Base-by-base conservation (phyloP, 192 early-diverging fungal genomes). In the Podila epigama region DNA sequence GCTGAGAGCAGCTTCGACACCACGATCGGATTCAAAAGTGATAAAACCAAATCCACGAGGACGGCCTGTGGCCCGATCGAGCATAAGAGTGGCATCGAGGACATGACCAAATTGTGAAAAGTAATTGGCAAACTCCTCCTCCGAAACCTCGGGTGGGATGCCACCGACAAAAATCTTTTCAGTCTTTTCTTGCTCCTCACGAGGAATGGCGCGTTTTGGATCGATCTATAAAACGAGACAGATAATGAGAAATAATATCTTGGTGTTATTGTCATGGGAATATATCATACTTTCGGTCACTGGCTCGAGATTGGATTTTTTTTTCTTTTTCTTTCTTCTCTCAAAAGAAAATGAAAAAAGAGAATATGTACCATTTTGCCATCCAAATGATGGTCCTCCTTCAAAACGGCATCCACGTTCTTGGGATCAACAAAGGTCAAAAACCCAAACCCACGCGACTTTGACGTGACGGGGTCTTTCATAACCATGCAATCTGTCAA, bases 91-190 rank as follows among this genome's bases (percentile, higher is more conserved):
- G 52, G 91, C 92, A 69, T 97, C 95, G 28, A 91, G 78, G 41
- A 97, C 91, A 51, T 80, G 86, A 1, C 96, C 96, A 75, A 94
- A 97, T 62, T 90, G 87, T 41, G 81, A 81, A 81, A 97, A 97
- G 78, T 94, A 97, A 44, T 92, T 86, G 33, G 87, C 85, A 68
- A 97, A 91, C 81, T 90, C 87, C 44, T 91, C 90, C 72, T 96
- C 93, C n/a, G 89, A 90, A 1, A 95, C 94, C 41, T 96, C 95
- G 35, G 90, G 81, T 39, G 89, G 86, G 40, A 97, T 88, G 4
- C 95, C 96, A 57, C 95, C 95, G 2, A 97, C 94, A 85, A 97
- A 97, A 37, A 97, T 87, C 85, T 97, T 97, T 69, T 94, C 90
- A 11, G 87, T 92, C 58, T 86, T 91, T 67, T 92, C 92, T 64